These are phyloP conservation scores for Platismatia glauca DNA, from an alignment of 495 filamentous ascomycete species.

Conservation along the genomic window DNA sequence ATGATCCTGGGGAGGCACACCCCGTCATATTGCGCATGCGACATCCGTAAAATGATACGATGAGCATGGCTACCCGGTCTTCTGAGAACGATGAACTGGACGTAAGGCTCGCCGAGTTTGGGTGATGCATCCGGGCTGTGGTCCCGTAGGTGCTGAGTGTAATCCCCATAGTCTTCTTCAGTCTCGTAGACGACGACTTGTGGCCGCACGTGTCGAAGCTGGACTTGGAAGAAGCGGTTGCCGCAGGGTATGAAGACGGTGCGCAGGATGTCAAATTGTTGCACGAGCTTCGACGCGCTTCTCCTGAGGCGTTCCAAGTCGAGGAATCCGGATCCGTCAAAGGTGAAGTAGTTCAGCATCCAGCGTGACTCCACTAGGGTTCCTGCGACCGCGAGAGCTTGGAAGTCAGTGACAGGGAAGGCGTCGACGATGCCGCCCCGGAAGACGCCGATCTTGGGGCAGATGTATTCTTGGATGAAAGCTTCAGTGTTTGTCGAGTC, in stretches of 20 bases:
- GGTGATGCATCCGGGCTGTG: constrained; percentile 42
- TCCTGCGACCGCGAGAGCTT: constrained; percentile 53
- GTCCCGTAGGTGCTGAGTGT: constrained; percentile 40
- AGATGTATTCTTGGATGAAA: constrained; percentile 39
- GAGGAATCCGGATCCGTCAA: constrained; percentile 41
- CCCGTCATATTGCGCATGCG: constrained; percentile 69
- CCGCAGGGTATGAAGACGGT: constrained; percentile 57
- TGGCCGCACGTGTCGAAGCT: constrained; percentile 45
- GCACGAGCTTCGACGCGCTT: constrained; percentile 36
- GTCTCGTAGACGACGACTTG: constrained; percentile 48
- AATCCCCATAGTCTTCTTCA: constrained; percentile 43
- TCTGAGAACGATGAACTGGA: constrained; percentile 52
- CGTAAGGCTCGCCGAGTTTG: constrained; percentile 52
- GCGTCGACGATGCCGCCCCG: constrained; percentile 49
- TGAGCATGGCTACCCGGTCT: constrained; percentile 39
- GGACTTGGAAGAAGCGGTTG: constrained; percentile 51
- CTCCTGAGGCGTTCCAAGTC: constrained; percentile 40
- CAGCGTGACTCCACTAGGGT: constrained; percentile 43
- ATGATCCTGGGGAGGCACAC: constrained; percentile 57
- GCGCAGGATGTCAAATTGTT: constrained; percentile 57
- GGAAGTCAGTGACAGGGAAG: constrained; percentile 53
- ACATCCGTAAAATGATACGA: constrained; percentile 57
- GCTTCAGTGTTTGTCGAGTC: constrained; percentile 35
- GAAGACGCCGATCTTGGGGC: constrained; percentile 47
- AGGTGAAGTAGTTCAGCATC: constrained; percentile 51